phyloP scores from a whole-genome alignment of 805 yeast species.

The Wickerhamiella galacta region DNA sequence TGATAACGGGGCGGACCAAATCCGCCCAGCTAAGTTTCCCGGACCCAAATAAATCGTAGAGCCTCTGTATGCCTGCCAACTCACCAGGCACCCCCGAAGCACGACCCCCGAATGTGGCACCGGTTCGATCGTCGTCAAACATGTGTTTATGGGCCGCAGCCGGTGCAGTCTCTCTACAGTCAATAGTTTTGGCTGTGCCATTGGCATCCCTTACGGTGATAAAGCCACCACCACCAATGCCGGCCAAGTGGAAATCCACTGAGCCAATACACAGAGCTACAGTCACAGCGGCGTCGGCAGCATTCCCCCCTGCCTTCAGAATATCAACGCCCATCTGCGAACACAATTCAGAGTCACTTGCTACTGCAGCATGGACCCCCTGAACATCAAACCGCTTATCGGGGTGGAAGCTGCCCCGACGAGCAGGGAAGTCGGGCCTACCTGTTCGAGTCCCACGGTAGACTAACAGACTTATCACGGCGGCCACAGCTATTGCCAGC shows the following conservation, averaged over 20 bases:
- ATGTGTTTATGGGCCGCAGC: conserved; percentile 40
- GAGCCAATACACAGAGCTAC: conserved; percentile 80
- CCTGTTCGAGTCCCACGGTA: no score
- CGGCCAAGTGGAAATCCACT: conserved; percentile 65
- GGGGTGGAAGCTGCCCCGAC: conserved; percentile 14
- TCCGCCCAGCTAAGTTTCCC: conserved; percentile 59
- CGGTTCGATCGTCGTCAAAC: conserved; percentile 32
- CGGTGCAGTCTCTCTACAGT: conserved; percentile 87
- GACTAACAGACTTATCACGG: no score
- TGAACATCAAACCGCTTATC: conserved; percentile 8
- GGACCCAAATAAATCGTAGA: conserved; percentile 46
- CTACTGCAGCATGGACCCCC: conserved; percentile 40
- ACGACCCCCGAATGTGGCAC: conserved; percentile 49
- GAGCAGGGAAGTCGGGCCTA: no score
- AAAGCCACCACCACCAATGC: conserved; percentile 88
- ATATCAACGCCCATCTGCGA: conserved; percentile 46
- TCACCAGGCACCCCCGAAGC: conserved; percentile 89
- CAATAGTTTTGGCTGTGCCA: conserved; percentile 43
- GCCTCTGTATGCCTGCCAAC: conserved; percentile 56
- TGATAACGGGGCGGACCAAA: conserved; percentile 57
- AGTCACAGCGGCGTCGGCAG: conserved; percentile 88
- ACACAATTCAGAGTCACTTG: conserved; percentile 48
- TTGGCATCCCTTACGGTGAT: conserved; percentile 33
- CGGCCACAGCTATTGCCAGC: no score
- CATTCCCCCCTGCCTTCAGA: conserved; percentile 43